Base-by-base conservation (phyloP, 2,329 filamentous ascomycete genomes). In the Penicillium occitanis region DNA sequence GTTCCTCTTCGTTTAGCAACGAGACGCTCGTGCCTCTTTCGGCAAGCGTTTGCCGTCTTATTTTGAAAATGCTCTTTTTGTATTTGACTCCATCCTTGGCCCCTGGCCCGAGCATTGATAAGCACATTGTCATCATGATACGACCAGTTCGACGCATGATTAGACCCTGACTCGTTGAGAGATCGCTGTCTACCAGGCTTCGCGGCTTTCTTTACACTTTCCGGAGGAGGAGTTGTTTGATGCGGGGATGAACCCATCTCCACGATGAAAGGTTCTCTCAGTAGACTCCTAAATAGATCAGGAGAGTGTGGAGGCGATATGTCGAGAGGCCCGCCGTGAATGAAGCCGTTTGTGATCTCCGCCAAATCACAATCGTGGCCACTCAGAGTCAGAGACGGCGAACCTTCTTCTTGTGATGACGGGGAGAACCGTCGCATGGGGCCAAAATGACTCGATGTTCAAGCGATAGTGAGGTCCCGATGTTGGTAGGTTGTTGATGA, bases 81-180 rank as follows among this genome's bases (percentile, higher is more conserved):
- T 74, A 96, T 95, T 72, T 91, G 89, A 63, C 87, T 86, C 92
- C 92, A 96, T 78, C 93, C 94, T 75, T 93, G 85, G 28, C 91
- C 90, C 72, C 89, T 87, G 58, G 89, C 86, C 63, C 92, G 87
- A 17, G 91, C 91, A 51, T 82, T 80, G 68, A 94, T 82, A 51
- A 96, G 85, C 44, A 87, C 87, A 71, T 90, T 85, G 77, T 96
- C 92, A 71, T 95, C 91, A 58, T 87, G 83, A 1, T 85, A 81
- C 37, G 86, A 89, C 92, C 92, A 96, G 0, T 88, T 88, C 8
- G 86, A 86, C 13, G 71, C 67, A 42, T 68, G 57, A 28, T 68
- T 69, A 19, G 68, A n/a, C 6, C 40, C 60, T 40, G 57, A 44
- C 17, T 62, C 64, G 11, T 53, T 61, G 13, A 63, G 50, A 30